Evolutionary conservation across 805 yeast species (phyloP).

Genomic region (Maudiozyma serrabonitensis): DNA sequence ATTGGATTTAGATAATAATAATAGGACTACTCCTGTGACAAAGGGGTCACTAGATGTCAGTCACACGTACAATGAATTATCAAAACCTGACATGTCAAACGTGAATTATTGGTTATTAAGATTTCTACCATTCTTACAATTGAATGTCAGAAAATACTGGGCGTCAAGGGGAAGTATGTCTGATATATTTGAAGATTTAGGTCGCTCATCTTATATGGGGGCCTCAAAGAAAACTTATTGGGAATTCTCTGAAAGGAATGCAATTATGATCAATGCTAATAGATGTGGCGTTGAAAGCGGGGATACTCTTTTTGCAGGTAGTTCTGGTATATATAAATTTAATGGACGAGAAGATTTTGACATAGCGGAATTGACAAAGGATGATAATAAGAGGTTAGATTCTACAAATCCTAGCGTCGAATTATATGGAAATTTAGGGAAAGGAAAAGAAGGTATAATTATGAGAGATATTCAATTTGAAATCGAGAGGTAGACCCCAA

Average conservation of each 20-base stretch:
- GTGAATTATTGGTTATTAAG: constrained; percentile 69
- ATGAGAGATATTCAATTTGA: constrained; percentile 46
- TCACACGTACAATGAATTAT: constrained; percentile 19
- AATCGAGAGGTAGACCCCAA: constrained; percentile 9
- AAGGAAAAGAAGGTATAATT: constrained; percentile 57
- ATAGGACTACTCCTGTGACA: constrained; percentile 5
- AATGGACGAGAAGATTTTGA: constrained; percentile 28
- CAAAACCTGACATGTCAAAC: constrained; percentile 38
- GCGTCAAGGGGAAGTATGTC: constrained; percentile 1
- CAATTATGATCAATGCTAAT: constrained; percentile 49
- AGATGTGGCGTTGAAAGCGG: constrained; percentile 71
- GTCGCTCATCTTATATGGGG: constrained; percentile 16
- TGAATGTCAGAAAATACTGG: constrained; percentile 20
- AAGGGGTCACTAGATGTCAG: constrained; percentile 5
- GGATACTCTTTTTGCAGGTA: constrained; percentile 48
- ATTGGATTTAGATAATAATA: constrained; percentile 12
- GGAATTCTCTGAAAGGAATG: constrained; percentile 23
- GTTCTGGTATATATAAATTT: constrained; percentile 51
- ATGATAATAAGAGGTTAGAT: constrained; percentile 22
- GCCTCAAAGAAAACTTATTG: constrained; percentile 13
- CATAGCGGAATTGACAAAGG: constrained; percentile 26
- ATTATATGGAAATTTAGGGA: constrained; percentile 47
- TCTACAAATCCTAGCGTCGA: constrained; percentile 41
- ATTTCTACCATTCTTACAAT: constrained; percentile 50
- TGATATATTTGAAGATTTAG: neutral